Conservation (phyloP, 441 rosid species). For the Euphorbia schlechtendalii region DNA sequence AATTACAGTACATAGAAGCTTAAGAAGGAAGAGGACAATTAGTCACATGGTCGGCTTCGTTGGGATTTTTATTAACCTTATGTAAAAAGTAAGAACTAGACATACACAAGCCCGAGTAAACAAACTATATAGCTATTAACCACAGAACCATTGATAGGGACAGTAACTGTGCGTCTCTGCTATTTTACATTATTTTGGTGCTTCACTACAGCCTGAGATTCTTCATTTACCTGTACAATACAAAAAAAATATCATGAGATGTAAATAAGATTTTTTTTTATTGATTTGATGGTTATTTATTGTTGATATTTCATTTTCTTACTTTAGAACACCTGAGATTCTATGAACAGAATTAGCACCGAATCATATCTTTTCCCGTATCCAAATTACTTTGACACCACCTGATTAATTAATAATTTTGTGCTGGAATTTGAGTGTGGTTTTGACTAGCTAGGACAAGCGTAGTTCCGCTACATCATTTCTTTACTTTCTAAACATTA, state of each 20-base stretch:
- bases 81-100: slow-evolving; percentile 11
- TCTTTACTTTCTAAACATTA: no score
- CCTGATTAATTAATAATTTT: neutral
- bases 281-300: no score
- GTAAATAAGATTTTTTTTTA: neutral
- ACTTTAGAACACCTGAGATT: neutral
- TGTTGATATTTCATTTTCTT: no score
- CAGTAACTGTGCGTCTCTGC: neutral
- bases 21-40: neutral
- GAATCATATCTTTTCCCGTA: neutral
- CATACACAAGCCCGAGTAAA: neutral
- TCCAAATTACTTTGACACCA: no score
- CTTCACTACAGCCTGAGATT: slow-evolving; percentile 47
- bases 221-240: slow-evolving; percentile 50
- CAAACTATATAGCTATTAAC: neutral
- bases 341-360: neutral
- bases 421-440: neutral
- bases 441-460: no score
- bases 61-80: slow-evolving; percentile 6
- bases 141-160: slow-evolving; percentile 3
- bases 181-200: slow-evolving; percentile 16
- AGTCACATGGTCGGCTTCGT: neutral
- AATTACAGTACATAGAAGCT: slow-evolving; percentile 13
- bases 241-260: neutral
- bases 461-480: no score